Evolutionary conservation across 306 rosid genomes (phyloP).

Genomic region (Ochetophila trinervis): DNA sequence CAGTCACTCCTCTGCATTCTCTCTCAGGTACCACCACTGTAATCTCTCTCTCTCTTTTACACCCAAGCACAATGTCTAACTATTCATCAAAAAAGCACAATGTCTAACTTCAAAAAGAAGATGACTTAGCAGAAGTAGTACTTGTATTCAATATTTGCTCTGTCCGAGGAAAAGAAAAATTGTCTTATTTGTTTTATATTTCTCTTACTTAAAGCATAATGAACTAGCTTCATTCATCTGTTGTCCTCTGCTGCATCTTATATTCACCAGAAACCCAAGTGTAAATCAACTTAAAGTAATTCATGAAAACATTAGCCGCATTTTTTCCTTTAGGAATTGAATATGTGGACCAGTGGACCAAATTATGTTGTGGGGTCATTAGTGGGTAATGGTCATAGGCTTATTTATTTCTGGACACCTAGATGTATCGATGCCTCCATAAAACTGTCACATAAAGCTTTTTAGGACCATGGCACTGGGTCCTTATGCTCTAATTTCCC

Average conservation of each 20-base stretch:
- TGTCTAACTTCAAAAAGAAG: too few relatives aligned
- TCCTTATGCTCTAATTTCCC: not conserved
- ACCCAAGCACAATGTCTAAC: not conserved
- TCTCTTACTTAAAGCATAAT: too few relatives aligned
- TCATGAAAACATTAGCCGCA: not conserved
- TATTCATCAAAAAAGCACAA: too few relatives aligned
- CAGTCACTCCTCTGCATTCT: conserved; percentile 79
- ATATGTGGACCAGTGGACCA: not conserved
- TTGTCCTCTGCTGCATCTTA: too few relatives aligned
- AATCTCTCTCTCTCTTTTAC: not conserved
- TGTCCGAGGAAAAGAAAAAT: too few relatives aligned
- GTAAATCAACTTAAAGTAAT: not conserved
- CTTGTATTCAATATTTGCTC: too few relatives aligned
- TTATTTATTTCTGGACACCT: not conserved
- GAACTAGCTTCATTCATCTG: too few relatives aligned
- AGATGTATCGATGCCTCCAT: not conserved
- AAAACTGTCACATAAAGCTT: not conserved
- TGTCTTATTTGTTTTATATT: too few relatives aligned
- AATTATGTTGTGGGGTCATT: not conserved
- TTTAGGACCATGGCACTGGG: too few relatives aligned
- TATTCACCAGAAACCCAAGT: too few relatives aligned
- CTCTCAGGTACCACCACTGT: conserved; percentile 46
- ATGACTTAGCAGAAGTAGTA: too few relatives aligned
- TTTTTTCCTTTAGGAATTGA: conserved; percentile 5
- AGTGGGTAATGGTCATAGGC: not conserved